Evolutionary conservation across 108 stramenopile genomes (phyloP).

Genomic region (Pseudonitzschia pungens): DNA sequence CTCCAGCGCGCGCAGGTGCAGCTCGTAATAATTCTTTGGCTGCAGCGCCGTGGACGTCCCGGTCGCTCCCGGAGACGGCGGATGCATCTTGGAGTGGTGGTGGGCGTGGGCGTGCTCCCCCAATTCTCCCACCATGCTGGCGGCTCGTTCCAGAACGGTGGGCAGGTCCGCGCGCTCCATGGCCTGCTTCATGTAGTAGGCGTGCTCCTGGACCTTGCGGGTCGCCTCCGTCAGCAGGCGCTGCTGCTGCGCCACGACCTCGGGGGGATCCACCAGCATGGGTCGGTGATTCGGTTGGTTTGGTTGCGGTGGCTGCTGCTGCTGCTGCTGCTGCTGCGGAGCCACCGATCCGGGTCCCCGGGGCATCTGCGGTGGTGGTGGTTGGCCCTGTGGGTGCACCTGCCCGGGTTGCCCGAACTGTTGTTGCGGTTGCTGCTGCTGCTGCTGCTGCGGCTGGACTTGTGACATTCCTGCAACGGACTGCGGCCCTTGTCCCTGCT

Average conservation of each 20-base stretch:
- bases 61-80: conserved; percentile 28
- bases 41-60: conserved; percentile 67
- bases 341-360: neutral
- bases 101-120: conserved; percentile 76
- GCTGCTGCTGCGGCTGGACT: conserved; percentile 6
- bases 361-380: neutral
- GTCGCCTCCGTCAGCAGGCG: conserved; percentile 55
- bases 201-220: conserved; percentile 68
- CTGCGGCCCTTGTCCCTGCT: conserved; percentile 8
- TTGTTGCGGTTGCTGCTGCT: conserved; percentile 9
- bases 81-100: conserved; percentile 43
- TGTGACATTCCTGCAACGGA: conserved; percentile 8
- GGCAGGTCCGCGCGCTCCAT: conserved; percentile 81
- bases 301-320: conserved; percentile 11
- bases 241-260: conserved; percentile 48
- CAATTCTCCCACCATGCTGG: conserved; percentile 92
- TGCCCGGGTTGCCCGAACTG: conserved; percentile 18
- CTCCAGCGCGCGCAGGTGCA: conserved; percentile 95
- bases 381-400: neutral
- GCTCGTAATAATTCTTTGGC: conserved; percentile 98
- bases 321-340: conserved; percentile 14
- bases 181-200: conserved; percentile 78
- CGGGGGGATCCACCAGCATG: conserved; percentile 34
- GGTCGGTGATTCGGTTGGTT: conserved; percentile 21
- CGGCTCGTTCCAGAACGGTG: conserved; percentile 75